phyloP scores from a whole-genome alignment of 2,329 filamentous ascomycete genomes.

The Botrytis galanthina region DNA sequence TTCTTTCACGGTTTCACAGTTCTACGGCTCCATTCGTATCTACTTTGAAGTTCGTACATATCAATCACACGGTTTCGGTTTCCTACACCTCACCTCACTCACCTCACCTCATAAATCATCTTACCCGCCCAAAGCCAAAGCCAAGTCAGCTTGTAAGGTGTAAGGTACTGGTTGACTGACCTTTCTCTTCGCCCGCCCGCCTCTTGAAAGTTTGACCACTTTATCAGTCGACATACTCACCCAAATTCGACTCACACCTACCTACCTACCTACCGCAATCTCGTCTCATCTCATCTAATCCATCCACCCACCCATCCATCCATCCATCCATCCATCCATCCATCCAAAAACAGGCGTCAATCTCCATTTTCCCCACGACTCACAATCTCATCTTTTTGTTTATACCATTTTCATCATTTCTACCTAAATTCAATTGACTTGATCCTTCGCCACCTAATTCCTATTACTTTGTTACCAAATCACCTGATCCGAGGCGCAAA shows the following conservation, averaged over 20 bases:
- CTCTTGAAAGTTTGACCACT: not conserved
- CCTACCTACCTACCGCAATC: not conserved
- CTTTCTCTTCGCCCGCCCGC: not conserved
- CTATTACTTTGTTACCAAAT: not conserved
- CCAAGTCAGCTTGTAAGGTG: not conserved
- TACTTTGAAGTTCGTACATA: not conserved
- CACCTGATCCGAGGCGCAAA: no score
- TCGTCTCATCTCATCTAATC: not conserved
- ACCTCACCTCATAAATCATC: not conserved
- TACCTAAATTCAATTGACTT: slow-evolving; percentile 2
- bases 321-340: not conserved
- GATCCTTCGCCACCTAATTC: slow-evolving; percentile 1
- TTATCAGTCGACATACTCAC: not conserved
- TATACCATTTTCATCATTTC: slow-evolving; percentile 5
- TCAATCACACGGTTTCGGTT: not conserved
- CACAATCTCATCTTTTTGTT: not conserved
- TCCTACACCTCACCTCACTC: not conserved
- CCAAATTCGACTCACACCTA: slow-evolving; percentile 1
- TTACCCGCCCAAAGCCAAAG: not conserved
- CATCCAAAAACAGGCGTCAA: not conserved
- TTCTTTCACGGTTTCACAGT: not conserved
- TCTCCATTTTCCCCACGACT: slow-evolving; percentile 7
- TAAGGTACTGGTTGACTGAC: not conserved
- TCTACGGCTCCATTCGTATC: not conserved
- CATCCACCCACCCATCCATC: no score